These are phyloP conservation scores for Linum trigynum DNA, from an alignment of 345 rosid species.

Conservation along the genomic window DNA sequence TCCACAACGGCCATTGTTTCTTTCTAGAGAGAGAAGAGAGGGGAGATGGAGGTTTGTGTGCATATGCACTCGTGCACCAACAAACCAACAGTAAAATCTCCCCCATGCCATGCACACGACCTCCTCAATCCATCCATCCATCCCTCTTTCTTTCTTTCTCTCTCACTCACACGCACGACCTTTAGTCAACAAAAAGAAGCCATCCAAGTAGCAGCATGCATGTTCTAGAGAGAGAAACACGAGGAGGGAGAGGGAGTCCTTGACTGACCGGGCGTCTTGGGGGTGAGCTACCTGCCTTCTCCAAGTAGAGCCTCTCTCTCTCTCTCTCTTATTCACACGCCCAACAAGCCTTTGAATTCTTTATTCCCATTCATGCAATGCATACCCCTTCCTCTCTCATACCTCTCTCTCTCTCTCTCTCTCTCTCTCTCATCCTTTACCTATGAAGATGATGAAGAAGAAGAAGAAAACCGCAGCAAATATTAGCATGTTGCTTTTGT, in stretches of 20 bases:
- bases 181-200: neutral
- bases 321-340: slow-evolving; percentile 34
- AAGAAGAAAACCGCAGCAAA: slow-evolving; percentile 1
- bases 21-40: no score
- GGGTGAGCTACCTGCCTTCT: slow-evolving; percentile 84
- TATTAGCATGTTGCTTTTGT: neutral
- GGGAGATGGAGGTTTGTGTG: no score
- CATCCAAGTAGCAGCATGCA: neutral
- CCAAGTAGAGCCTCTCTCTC: slow-evolving; percentile 24
- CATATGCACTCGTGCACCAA: no score
- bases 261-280: slow-evolving; percentile 82
- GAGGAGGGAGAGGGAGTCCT: slow-evolving; percentile 11
- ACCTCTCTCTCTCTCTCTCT: slow-evolving; percentile 35
- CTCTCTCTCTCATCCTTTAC: neutral
- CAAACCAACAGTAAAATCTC: no score
- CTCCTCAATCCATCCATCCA: no score
- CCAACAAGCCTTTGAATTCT: slow-evolving; percentile 91
- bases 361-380: slow-evolving; percentile 62
- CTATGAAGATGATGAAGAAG: no score
- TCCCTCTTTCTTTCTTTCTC: neutral
- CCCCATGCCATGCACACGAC: no score
- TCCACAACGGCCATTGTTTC: no score
- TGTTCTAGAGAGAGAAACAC: neutral
- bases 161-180: neutral
- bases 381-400: neutral